Base-by-base conservation (phyloP, 768 basidiomycete species). In the Dioszegia aurantiaca region DNA sequence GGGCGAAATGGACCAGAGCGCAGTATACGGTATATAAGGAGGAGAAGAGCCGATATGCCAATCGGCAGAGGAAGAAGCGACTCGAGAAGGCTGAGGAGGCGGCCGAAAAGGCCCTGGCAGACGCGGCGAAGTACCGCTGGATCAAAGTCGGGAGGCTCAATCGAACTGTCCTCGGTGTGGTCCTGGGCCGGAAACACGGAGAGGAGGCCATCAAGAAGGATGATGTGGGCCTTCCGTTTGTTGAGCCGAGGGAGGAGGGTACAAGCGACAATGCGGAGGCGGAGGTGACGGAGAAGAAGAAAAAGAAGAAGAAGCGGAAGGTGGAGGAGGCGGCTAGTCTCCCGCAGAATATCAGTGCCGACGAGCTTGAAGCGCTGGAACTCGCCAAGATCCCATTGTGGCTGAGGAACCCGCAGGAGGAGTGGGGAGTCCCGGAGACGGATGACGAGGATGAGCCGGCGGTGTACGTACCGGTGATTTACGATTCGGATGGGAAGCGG, bases 1-100 rank as follows among this genome's bases (percentile, higher is more conserved):
- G 67, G 21, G 3, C 43, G 4, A 23, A 31, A 0, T 68, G 67
- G 67, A 48, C 60, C 3, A 42, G 58, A 44, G 55, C 48, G 11
- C 60, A 68, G 14, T 68, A 64, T 41, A 60, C 37, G 14, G 56
- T 64, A 0, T 68, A 68, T 53, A 61, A 62, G 31, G 61, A 62
- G 47, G 63, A 68, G 33, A 61, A 68, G 31, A 51, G 31, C 30
- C 17, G 27, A 16, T 64, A 49, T 16, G 23, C 3, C 19, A 8
- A 19, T 21, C 23, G 9, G 6, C 19, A 23, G 23, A n/a, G 17
- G 16, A 33, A 33, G 33, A 33, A 33, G 14, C 33, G 33, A 14
- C 33, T 33, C 14, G 33, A 6, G 14, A 14, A 6, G 6, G 33
- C 33, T 6, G 33, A 33, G 14, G 33, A 33, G 33, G 21, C 43